Evolutionary conservation across 2,329 filamentous ascomycete genomes (phyloP), one percentile per base, ranked within the genome.

Genomic region (Tolypocladium cylindrosporum): DNA sequence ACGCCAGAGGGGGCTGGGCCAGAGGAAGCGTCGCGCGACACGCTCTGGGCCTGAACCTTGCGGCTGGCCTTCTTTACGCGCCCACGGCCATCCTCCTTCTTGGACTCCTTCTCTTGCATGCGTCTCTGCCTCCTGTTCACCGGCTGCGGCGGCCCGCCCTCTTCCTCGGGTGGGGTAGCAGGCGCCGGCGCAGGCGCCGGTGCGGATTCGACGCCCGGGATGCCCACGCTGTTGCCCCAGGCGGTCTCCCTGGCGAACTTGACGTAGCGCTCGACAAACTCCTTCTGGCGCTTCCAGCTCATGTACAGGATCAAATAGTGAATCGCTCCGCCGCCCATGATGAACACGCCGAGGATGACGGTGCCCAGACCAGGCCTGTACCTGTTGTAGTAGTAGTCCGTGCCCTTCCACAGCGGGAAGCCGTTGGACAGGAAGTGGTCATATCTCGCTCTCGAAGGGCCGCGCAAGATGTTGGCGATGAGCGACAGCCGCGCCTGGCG

Each of bases 381-480:
- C 59, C 94, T 87, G 67, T 86, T 86, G 78, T 99, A 99, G 81
- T 97, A 99, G 82, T 99, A 99, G 61, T 94, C 93, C 51, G 93
- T 97, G 59, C 94, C 94, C 77, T 93, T 92, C 94, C 94, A 99
- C 58, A 84, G 85, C 39, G 94, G 94, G 77, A 99, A 99, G 61
- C 94, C 94, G 74, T 97, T 91, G 71, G 79, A 77, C 60, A 97
- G 75, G 77, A 97, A 99, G 73, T 97, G 88, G 72, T 99, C 93
- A 74, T 99, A 99, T 62, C 94, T 88, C 65, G 90, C 89, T 62
- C 94, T 84, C 57, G 83, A 83, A 3, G 88, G 78, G 1, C 93
- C 91, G 65, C 89, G 86, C 56, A 99, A 86, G 68, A 99, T 89
- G 68, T 91, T 89, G 65, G 87, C 86, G 57, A 97, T 89, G 67